phyloP scores from a whole-genome alignment of 371 early-diverging fungal species.

The Basidiobolus meristosporus region DNA sequence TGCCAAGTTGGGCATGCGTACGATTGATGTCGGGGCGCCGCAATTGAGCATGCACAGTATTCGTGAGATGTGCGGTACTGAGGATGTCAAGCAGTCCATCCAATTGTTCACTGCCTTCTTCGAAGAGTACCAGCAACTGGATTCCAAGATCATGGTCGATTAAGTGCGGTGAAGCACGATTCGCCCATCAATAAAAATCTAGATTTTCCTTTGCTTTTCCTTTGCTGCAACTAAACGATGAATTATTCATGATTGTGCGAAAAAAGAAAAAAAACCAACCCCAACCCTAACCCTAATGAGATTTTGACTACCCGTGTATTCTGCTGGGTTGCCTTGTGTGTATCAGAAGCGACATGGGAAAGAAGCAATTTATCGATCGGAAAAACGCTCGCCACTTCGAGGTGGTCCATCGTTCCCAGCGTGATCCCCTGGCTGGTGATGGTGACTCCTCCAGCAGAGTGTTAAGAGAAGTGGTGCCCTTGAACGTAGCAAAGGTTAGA shows the following conservation, averaged over 20 bases:
- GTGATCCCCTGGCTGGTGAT: slow-evolving; percentile 79
- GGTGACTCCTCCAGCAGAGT: slow-evolving; percentile 59
- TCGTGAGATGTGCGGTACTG: slow-evolving; percentile 82
- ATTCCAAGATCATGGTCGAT: slow-evolving; percentile 20
- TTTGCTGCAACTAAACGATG: too few relatives aligned
- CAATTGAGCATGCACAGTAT: slow-evolving; percentile 93
- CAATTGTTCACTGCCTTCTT: slow-evolving; percentile 52
- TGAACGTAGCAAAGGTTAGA: slow-evolving; percentile 11
- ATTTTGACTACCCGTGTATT: too few relatives aligned
- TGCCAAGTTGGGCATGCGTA: slow-evolving; percentile 85
- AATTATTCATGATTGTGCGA: too few relatives aligned
- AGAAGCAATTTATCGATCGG: slow-evolving; percentile 76
- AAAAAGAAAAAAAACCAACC: too few relatives aligned
- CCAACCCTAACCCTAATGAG: too few relatives aligned
- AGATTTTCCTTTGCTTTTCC: too few relatives aligned
- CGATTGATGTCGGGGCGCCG: slow-evolving; percentile 88
- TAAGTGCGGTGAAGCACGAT: too few relatives aligned
- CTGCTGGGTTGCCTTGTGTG: too few relatives aligned
- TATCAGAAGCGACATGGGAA: too few relatives aligned
- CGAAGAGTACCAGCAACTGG: slow-evolving; percentile 19
- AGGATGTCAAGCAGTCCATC: slow-evolving; percentile 72
- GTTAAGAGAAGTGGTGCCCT: slow-evolving; percentile 53
- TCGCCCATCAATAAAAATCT: too few relatives aligned
- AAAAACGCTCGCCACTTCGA: slow-evolving; percentile 66
- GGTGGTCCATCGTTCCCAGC: slow-evolving; percentile 87